Evolutionary conservation across 768 basidiomycete genomes (phyloP), one percentile per base, ranked within the genome.

Genomic region (Phylloporus sp.): DNA sequence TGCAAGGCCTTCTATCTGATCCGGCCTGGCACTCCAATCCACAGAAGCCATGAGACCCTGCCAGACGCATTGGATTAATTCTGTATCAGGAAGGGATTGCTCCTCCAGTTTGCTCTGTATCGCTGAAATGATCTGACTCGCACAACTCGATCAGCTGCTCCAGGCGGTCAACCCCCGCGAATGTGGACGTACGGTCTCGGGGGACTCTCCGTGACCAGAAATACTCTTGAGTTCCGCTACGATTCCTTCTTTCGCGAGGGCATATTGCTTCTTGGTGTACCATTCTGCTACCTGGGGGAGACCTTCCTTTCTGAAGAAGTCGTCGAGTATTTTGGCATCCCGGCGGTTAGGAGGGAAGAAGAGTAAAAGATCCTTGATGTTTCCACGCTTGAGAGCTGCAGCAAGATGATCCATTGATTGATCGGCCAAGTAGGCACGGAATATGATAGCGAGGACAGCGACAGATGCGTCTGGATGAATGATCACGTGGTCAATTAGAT

Each of bases 321-420:
- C 84, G 56, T 94, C 90, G 40, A 97, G 75, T 33, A 72, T 65
- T 58, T 84, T 80, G 55, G 76, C 75, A 38, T 84, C 80, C 49
- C 90, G 82, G 65, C 84, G 90, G 67, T 86, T 86, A 8, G 78
- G 69, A 15, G 93, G 92, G 77, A 97, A 94, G 72, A 96, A 93
- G 15, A 76, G 71, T 48, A 89, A 72, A 41, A 96, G 76, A 61
- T 98, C 90, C 61, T 85, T 87, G 68, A 95, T 76, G 21, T 85
- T 86, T 21, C 88, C 89, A 42, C 84, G 80, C 68, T 86, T 91
- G 57, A 99, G 77, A n/a, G 82, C 69, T 15, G 71, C 70, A 17
- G 89, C 80, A 53, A 97, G 82, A 57, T 93, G 88, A 45, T 99
- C 95, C 79, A 97, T 89, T 22, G 85, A 76, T 62, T 90, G 89